These are phyloP conservation scores for Myxozyma vanderwaltii DNA, from an alignment of 805 yeast genomes.

Conservation along the genomic window DNA sequence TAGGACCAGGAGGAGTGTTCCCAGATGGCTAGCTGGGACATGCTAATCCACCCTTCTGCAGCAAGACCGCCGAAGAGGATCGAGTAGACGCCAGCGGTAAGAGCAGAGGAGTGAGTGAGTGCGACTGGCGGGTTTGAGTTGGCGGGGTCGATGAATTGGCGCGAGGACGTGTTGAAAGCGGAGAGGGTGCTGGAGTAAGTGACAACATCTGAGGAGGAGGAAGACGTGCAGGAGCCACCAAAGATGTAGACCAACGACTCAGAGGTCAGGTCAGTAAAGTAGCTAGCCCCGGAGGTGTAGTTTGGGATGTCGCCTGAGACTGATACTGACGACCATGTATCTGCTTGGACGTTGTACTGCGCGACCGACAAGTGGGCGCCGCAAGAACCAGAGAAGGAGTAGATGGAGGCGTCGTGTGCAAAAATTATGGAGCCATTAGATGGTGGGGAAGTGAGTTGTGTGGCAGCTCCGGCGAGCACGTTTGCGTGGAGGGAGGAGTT, in stretches of 20 bases:
- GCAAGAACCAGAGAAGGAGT: slow-evolving; percentile 37
- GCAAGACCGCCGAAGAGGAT: slow-evolving; percentile 67
- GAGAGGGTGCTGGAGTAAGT: slow-evolving; percentile 17
- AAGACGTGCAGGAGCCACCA: slow-evolving; percentile 28
- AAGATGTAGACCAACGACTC: slow-evolving; percentile 21
- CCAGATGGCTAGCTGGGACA: slow-evolving; percentile 69
- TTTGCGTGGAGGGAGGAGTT: slow-evolving; percentile 15
- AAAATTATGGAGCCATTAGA: slow-evolving; percentile 38
- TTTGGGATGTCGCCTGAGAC: slow-evolving; percentile 2
- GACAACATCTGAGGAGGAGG: slow-evolving; percentile 2
- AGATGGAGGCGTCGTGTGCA: slow-evolving; percentile 32
- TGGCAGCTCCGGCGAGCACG: slow-evolving; percentile 14
- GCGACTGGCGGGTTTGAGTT: slow-evolving; percentile 37
- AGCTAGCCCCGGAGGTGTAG: slow-evolving; percentile 13
- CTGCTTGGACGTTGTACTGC: neutral
- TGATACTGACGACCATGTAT: slow-evolving; percentile 8
- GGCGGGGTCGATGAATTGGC: slow-evolving; percentile 8
- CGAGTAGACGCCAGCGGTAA: slow-evolving; percentile 23
- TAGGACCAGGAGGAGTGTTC: slow-evolving; percentile 75
- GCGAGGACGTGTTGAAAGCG: slow-evolving; percentile 16
- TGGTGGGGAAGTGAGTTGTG: slow-evolving; percentile 38
- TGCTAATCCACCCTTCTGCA: slow-evolving; percentile 64
- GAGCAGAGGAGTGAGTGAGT: slow-evolving; percentile 36
- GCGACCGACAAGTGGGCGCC: slow-evolving; percentile 17
- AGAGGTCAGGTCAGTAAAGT: slow-evolving; percentile 14